phyloP scores from a whole-genome alignment of 768 basidiomycete genomes.

The Naganishia randhawae region DNA sequence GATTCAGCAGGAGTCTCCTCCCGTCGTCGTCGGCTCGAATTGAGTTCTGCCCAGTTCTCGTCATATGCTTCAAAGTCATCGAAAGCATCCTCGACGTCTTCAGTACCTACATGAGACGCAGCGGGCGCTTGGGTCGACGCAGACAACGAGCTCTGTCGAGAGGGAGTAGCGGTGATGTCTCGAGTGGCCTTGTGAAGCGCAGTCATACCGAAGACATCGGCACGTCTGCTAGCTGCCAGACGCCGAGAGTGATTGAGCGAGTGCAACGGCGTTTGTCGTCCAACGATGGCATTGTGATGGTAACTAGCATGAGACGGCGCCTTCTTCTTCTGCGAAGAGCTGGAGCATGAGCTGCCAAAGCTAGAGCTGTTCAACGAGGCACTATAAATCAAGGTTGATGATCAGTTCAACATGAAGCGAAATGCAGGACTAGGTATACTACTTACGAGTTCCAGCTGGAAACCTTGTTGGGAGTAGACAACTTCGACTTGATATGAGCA shows the following conservation, averaged over 20 bases:
- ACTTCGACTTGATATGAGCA: slow-evolving; percentile 22
- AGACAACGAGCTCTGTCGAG: slow-evolving; percentile 10
- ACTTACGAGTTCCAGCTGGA: slow-evolving; percentile 17
- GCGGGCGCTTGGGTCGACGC: slow-evolving; percentile 2
- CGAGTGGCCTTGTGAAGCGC: slow-evolving; percentile 15
- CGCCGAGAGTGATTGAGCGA: slow-evolving; percentile 21
- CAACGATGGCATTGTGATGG: slow-evolving; percentile 18
- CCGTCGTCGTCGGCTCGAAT: slow-evolving; percentile 8
- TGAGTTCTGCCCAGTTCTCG: slow-evolving; percentile 12
- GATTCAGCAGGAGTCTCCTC: slow-evolving; percentile 19
- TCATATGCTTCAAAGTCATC: slow-evolving; percentile 16
- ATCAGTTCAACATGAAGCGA: not conserved
- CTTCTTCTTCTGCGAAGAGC: slow-evolving; percentile 20
- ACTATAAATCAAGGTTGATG: not conserved
- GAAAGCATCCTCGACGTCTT: slow-evolving; percentile 11
- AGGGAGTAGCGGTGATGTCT: slow-evolving; percentile 8
- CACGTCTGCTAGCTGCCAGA: slow-evolving; percentile 6
- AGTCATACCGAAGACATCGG: slow-evolving; percentile 19
- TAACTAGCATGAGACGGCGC: slow-evolving; percentile 17
- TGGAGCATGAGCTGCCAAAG: slow-evolving; percentile 12
- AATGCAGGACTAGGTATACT: not conserved
- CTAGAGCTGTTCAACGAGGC: slow-evolving; percentile 13
- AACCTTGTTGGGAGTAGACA: slow-evolving; percentile 18
- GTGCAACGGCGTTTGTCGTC: slow-evolving; percentile 15
- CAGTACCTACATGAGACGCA: not conserved